These are phyloP conservation scores for Tarenaya hassleriana DNA, from an alignment of 345 rosid genomes.

Conservation along the genomic window DNA sequence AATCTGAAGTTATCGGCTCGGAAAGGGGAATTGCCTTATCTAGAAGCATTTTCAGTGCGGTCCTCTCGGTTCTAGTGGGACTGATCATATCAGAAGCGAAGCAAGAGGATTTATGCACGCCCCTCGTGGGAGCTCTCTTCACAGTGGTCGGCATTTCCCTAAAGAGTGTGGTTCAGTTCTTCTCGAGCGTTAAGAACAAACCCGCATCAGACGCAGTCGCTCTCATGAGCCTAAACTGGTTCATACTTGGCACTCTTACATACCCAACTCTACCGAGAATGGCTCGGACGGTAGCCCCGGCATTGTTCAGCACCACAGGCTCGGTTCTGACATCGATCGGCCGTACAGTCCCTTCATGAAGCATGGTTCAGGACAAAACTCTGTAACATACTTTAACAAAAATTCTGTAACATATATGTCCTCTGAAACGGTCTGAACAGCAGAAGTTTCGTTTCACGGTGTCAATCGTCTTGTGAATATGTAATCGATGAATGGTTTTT, in stretches of 20 bases:
- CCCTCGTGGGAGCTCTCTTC: constrained; percentile 72
- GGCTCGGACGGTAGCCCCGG: constrained; percentile 33
- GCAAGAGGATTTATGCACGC: constrained; percentile 53
- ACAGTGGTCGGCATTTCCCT: constrained; percentile 68
- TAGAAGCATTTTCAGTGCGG: constrained; percentile 54
- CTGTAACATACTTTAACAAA: too few species aligned
- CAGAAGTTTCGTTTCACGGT: too few species aligned
- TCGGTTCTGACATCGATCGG: constrained; percentile 13
- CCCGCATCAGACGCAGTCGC: constrained; percentile 78
- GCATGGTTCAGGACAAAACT: too few species aligned
- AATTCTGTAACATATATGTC: too few species aligned
- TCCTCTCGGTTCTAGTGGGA: constrained; percentile 57
- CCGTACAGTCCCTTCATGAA: constrained; percentile 11
- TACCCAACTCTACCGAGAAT: constrained; percentile 59
- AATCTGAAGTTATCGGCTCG: constrained; percentile 21
- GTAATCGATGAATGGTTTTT: too few species aligned
- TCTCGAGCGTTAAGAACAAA: constrained; percentile 54
- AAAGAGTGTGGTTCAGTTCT: constrained; percentile 56
- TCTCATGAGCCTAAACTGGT: constrained; percentile 77
- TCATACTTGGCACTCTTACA: constrained; percentile 66
- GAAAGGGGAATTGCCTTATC: constrained; percentile 46
- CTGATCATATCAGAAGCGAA: constrained; percentile 54
- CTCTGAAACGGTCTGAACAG: too few species aligned
- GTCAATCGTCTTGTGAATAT: too few species aligned
- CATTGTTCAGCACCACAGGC: constrained; percentile 9